Base-by-base conservation (phyloP, 371 early-diverging fungal genomes). In the Syncephalastrum racemosum region DNA sequence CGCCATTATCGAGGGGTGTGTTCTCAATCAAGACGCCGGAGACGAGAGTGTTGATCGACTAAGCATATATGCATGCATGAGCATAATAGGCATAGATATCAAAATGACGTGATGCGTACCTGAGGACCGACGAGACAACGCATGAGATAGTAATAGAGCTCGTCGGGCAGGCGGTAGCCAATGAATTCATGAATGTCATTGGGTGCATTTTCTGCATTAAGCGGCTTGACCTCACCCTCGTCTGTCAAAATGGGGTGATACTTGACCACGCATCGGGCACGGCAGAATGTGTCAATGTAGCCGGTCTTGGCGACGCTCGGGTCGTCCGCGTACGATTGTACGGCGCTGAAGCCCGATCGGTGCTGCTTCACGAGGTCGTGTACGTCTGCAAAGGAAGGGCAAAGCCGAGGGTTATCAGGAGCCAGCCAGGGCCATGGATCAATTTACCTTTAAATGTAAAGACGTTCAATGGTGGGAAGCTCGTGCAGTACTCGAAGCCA, bases 171-270 rank as follows among this genome's bases (percentile, higher is more conserved):
- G 24, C 90, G 82, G 60, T 86, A 86, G 10, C 92, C 94, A 54
- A 93, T 86, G 36, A 91, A 84, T 54, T 90, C 90, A 56, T 93
- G 93, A 40, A 93, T 80, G 64, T 93, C 93, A 49, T 79, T 86
- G 2, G 90, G 90, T 25, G 87, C 84, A 18, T 78, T 64, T 7
- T 85, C 88, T 18, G 69, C 58, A 60, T 89, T 85, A 53, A 91
- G 68, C 16, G 93, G 91, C 16, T 78, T 80, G 1, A 90, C 83
- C 47, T 77, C 73, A 14, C 92, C 93, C 39, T 90, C 84, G 39
- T 81, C 80, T 4, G 77, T 81, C 55, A 91, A 67, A 8, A 91
- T 77, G 14, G 89, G 68, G 60, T 92, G 91, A 62, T 89, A 86
- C 44, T 81, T 79, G 57, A 93, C 79, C 0, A 85, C 83, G 62